Evolutionary conservation across 2,329 filamentous ascomycete genomes (phyloP).

Genomic region (Venturia nashicola): DNA sequence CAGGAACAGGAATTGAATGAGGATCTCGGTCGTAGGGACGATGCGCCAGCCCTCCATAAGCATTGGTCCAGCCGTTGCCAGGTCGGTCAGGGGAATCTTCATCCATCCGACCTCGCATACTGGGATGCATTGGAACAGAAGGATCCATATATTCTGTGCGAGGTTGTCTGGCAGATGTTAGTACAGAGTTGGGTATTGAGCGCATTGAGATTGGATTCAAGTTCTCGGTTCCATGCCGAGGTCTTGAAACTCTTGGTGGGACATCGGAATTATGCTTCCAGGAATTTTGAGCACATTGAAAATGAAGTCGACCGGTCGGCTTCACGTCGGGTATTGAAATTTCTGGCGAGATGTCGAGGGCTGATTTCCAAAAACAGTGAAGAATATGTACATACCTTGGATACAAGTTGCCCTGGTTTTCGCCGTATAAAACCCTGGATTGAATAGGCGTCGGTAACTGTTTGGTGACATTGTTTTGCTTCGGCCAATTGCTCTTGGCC

Average conservation of each 20-base stretch:
- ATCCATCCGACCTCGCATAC: slow-evolving; percentile 1
- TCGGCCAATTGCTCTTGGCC: slow-evolving; percentile 65
- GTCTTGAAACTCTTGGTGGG: too few relatives aligned
- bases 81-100: slow-evolving; percentile 7
- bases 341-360: too few relatives aligned
- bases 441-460: slow-evolving; percentile 53
- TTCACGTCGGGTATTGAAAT: too few relatives aligned
- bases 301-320: too few relatives aligned
- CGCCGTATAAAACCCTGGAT: slow-evolving; percentile 43
- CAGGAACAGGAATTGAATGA: slow-evolving; percentile 2
- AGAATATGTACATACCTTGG: slow-evolving; percentile 4
- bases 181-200: not conserved
- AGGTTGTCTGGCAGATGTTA: not conserved
- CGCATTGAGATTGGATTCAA: not conserved
- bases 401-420: slow-evolving; percentile 13
- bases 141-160: slow-evolving; percentile 1
- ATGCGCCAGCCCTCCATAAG: not conserved
- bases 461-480: slow-evolving; percentile 43
- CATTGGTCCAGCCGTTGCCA: slow-evolving; percentile 6
- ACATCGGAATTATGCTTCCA: too few relatives aligned
- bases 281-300: too few relatives aligned
- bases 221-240: too few relatives aligned
- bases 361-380: too few relatives aligned
- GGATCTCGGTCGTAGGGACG: not conserved
- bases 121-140: not conserved